Percentiles rank a stretch among this genome's conserved stretches.
These are phyloP conservation scores for Lotus japonicus DNA, from an alignment of 306 rosid species.

Conservation along the genomic window DNA sequence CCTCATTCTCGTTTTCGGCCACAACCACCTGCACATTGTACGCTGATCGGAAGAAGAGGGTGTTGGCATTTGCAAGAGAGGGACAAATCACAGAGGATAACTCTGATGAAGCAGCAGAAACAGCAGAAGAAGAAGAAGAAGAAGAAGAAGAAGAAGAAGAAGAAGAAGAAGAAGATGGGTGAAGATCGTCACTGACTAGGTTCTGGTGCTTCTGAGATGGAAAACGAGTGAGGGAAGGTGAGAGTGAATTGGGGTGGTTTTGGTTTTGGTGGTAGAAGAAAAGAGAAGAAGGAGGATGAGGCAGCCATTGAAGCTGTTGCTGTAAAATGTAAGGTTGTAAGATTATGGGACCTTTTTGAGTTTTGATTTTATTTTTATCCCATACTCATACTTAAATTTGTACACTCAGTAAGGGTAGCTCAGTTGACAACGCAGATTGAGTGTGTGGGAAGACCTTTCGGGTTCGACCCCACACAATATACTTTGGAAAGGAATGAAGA, in stretches of 20 bases:
- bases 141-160: too few relatives aligned
- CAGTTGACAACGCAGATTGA: too few relatives aligned
- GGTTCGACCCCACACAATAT: too few relatives aligned
- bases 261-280: constrained; percentile 24
- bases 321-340: constrained; percentile 9
- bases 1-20: constrained; percentile 76
- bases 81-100: constrained; percentile 47
- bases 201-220: constrained; percentile 23
- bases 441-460: too few relatives aligned
- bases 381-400: too few relatives aligned
- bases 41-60: constrained; percentile 41
- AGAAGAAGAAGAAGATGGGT: too few relatives aligned
- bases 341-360: too few relatives aligned
- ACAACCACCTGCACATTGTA: constrained; percentile 69
- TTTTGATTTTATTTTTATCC: too few relatives aligned
- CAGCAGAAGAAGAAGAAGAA: constrained; percentile 7
- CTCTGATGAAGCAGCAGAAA: constrained; percentile 3
- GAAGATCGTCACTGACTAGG: background rate
- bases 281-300: constrained; percentile 23
- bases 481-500: too few relatives aligned
- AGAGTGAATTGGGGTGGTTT: constrained; percentile 21
- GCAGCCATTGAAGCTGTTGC: constrained; percentile 16
- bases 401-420: too few relatives aligned
- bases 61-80: constrained; percentile 39
- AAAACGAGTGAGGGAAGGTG: constrained; percentile 14